Conservation (phyloP, 371 early-diverging fungal species). For the Mortierella sp. region DNA sequence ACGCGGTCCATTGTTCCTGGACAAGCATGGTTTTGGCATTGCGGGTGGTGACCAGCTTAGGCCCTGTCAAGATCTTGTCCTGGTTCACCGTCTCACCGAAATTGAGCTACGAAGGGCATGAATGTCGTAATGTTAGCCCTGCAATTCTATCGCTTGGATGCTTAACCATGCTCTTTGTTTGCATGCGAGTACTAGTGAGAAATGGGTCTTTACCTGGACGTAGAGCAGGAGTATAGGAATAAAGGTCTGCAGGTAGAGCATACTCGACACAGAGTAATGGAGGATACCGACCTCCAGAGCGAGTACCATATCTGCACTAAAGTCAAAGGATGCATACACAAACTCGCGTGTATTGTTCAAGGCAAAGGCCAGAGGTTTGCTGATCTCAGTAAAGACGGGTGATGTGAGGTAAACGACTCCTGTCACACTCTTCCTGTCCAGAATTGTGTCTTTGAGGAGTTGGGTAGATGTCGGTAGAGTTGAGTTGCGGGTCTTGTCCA, state of each 20-base stretch:
- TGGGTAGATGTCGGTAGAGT: constrained; percentile 1
- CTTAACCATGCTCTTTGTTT: not conserved
- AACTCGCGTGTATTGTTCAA: constrained; percentile 21
- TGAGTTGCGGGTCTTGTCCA: constrained; percentile 17
- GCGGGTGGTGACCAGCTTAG: constrained; percentile 29
- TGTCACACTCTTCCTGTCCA: constrained; percentile 4
- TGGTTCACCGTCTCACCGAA: constrained; percentile 27
- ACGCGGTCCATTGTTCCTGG: constrained; percentile 24
- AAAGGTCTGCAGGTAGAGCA: constrained; percentile 31
- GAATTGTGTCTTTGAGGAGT: not conserved
- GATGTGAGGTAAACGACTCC: constrained; percentile 38
- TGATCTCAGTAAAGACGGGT: constrained; percentile 15
- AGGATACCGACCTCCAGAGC: constrained; percentile 1
- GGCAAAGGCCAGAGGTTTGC: not conserved
- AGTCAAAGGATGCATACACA: constrained; percentile 40
- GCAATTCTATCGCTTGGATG: not conserved
- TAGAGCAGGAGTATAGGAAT: constrained; percentile 32
- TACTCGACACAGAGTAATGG: constrained; percentile 31
- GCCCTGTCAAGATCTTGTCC: constrained; percentile 22
- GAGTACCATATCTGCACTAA: constrained; percentile 9
- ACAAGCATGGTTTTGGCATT: constrained; percentile 26
- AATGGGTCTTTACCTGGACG: constrained; percentile 24
- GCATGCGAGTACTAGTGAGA: not conserved
- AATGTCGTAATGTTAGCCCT: not conserved
- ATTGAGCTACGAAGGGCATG: constrained; percentile 22